Percentiles rank a stretch among this genome's conserved stretches.
Conservation (phyloP, 345 rosid genomes). For the Eucalyptus caleyi region DNA sequence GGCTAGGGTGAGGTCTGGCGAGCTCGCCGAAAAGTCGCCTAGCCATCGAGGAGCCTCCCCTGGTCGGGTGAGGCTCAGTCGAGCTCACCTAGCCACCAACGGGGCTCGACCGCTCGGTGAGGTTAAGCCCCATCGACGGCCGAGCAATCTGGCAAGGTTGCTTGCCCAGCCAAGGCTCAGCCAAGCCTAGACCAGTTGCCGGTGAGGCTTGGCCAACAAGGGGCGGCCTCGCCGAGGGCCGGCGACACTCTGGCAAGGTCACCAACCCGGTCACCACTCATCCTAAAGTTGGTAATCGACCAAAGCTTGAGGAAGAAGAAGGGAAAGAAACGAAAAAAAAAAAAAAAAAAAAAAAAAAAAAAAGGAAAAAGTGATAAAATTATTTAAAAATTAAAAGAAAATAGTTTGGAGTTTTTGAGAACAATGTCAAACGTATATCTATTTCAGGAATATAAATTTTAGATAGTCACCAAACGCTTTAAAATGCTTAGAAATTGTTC, state of each 20-base stretch:
- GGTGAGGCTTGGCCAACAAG: no score
- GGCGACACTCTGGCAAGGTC: rapidly evolving
- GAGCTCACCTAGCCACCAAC: rapidly evolving
- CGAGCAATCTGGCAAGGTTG: rapidly evolving
- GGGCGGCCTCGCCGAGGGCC: rapidly evolving
- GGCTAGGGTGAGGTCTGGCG: rapidly evolving
- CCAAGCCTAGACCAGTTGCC: rapidly evolving
- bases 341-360: rapidly evolving
- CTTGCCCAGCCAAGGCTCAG: rapidly evolving
- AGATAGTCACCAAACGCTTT: rapidly evolving
- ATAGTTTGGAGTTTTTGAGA: rapidly evolving
- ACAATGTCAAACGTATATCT: rapidly evolving
- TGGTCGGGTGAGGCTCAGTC: rapidly evolving
- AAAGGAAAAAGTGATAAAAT: no score
- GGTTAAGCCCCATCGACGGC: rapidly evolving
- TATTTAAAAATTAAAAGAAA: no score
- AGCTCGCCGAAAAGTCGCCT: rapidly evolving
- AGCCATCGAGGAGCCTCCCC: rapidly evolving
- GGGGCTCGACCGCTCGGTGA: rapidly evolving
- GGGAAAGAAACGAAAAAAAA: no score
- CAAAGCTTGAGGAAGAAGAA: no score
- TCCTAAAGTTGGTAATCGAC: rapidly evolving
- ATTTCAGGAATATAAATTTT: rapidly evolving
- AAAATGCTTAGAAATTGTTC: rapidly evolving
- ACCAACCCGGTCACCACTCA: rapidly evolving